phyloP scores from a whole-genome alignment of 805 yeast genomes.

The Cyberlindnera maclurae region DNA sequence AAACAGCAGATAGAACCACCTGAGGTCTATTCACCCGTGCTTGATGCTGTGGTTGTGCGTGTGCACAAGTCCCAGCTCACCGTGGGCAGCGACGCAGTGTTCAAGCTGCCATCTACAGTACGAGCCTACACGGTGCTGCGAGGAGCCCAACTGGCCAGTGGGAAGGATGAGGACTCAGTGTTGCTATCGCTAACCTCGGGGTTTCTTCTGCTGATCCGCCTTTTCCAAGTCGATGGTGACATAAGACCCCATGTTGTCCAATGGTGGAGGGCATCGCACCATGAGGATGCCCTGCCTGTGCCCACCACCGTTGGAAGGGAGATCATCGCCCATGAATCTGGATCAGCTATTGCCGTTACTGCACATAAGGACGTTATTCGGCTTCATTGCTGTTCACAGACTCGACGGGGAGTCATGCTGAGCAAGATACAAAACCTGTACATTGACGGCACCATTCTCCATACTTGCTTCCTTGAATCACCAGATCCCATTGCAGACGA shows the following conservation, averaged over 20 bases:
- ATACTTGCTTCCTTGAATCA: slow-evolving; percentile 37
- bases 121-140: slow-evolving; percentile 13
- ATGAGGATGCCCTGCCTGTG: slow-evolving; percentile 13
- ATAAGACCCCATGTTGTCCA: slow-evolving; percentile 38
- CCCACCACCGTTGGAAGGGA: slow-evolving; percentile 20
- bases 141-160: slow-evolving; percentile 11
- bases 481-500: slow-evolving; percentile 17
- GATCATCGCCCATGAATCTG: slow-evolving; percentile 31
- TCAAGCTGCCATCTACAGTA: slow-evolving; percentile 10
- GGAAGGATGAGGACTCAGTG: slow-evolving; percentile 30
- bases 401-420: slow-evolving; percentile 32
- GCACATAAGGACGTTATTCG: slow-evolving; percentile 32
- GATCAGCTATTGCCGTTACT: slow-evolving; percentile 32
- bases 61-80: slow-evolving; percentile 13
- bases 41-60: slow-evolving; percentile 11
- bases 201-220: slow-evolving; percentile 31
- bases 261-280: slow-evolving; percentile 35
- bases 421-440: slow-evolving; percentile 32
- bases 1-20: neutral
- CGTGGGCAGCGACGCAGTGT: slow-evolving; percentile 8
- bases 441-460: slow-evolving; percentile 35
- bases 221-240: slow-evolving; percentile 22
- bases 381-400: slow-evolving; percentile 30
- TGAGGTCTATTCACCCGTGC: slow-evolving; percentile 7
- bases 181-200: slow-evolving; percentile 33